Conservation (phyloP, 2,329 filamentous ascomycete genomes). For the Leptographium lundbergii region DNA sequence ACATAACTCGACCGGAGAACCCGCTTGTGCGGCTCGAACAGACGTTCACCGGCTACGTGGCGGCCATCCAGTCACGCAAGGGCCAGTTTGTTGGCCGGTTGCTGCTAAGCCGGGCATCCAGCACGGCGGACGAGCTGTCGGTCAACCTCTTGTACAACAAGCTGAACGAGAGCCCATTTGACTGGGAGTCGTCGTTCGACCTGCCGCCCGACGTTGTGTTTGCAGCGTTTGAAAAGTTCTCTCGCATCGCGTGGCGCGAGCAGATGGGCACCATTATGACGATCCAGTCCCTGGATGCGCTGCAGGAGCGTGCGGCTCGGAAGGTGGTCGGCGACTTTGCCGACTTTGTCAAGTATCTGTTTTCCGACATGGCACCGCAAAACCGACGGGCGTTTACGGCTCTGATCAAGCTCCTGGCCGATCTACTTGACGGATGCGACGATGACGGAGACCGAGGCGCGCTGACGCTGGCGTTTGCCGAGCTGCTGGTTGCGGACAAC, state of each 20-base stretch:
- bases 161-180: conserved; percentile 70
- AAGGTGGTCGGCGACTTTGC: conserved; percentile 61
- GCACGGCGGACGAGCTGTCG: conserved; percentile 58
- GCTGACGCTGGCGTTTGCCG: conserved; percentile 77
- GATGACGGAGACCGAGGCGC: conserved; percentile 87
- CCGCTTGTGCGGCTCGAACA: conserved; percentile 67
- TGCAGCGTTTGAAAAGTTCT: conserved; percentile 85
- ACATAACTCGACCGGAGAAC: conserved; percentile 47
- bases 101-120: conserved; percentile 48
- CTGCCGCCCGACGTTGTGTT: conserved; percentile 75
- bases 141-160: conserved; percentile 88
- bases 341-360: conserved; percentile 53
- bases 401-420: conserved; percentile 73
- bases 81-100: conserved; percentile 74
- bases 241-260: conserved; percentile 76
- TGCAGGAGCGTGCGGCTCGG: conserved; percentile 58
- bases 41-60: conserved; percentile 70
- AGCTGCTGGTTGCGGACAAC: conserved; percentile 61
- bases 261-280: conserved; percentile 79
- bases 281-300: conserved; percentile 52
- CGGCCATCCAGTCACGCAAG: conserved; percentile 71
- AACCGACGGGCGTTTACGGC: conserved; percentile 68
- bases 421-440: conserved; percentile 76
- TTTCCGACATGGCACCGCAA: conserved; percentile 54
- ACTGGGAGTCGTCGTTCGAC: conserved; percentile 63